These are phyloP conservation scores for Dendrocalamus sinicus DNA, from an alignment of 176 grass and related monocot species.

Conservation along the genomic window DNA sequence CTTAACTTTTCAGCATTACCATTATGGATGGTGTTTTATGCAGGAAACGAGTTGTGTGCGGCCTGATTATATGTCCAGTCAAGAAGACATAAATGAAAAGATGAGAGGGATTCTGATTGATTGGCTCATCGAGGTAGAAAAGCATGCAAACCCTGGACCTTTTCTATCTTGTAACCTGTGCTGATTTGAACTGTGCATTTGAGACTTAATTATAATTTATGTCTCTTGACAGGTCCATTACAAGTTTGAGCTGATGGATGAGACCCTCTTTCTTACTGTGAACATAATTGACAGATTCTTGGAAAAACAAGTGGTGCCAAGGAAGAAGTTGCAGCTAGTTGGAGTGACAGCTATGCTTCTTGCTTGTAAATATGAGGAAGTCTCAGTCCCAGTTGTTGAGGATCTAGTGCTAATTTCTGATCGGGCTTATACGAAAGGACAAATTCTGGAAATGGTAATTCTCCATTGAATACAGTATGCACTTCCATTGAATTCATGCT, in stretches of 20 bases:
- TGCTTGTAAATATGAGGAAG: constrained; percentile 95
- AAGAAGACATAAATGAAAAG: constrained; percentile 86
- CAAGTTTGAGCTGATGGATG: constrained; percentile 91
- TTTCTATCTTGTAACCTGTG: background rate
- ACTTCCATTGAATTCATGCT: constrained; percentile 12
- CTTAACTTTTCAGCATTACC: constrained; percentile 37
- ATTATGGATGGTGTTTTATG: constrained; percentile 32
- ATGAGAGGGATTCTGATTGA: constrained; percentile 94
- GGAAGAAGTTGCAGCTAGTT: constrained; percentile 88
- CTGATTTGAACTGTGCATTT: background rate
- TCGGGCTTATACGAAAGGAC: constrained; percentile 64
- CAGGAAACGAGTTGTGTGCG: constrained; percentile 64
- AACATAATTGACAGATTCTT: constrained; percentile 96
- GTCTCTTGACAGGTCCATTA: constrained; percentile 75
- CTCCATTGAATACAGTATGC: constrained; percentile 1
- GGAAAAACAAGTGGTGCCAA: constrained; percentile 64
- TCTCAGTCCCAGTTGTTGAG: constrained; percentile 85
- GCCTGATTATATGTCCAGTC: constrained; percentile 77
- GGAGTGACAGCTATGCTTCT: constrained; percentile 93
- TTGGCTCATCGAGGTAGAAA: constrained; percentile 87
- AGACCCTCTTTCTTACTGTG: constrained; percentile 91
- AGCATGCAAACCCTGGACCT: background rate
- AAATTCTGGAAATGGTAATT: constrained; percentile 92
- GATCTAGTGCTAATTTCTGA: constrained; percentile 84
- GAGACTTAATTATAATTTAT: constrained; percentile 36